Percentiles rank a stretch among this genome's conserved stretches.
These are phyloP conservation scores for Hemerocallis citrina DNA, from an alignment of 106 monocot species.

Conservation along the genomic window DNA sequence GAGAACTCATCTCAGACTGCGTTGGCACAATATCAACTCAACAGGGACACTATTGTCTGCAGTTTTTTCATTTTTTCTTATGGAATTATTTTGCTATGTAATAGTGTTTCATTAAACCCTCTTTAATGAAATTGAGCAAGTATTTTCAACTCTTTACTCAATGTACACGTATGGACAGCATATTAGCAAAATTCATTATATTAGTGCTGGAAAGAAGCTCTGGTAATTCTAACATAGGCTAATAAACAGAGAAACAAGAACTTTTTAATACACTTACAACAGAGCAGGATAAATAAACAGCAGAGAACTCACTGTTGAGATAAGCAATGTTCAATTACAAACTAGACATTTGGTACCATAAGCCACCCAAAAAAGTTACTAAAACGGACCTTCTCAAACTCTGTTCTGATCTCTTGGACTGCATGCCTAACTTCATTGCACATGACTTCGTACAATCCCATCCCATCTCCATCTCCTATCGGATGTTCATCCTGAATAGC, in stretches of 20 bases:
- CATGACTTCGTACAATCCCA: conserved; percentile 62
- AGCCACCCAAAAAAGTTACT: not conserved
- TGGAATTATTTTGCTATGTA: too few relatives aligned
- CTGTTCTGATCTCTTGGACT: conserved; percentile 66
- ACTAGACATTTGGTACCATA: not conserved
- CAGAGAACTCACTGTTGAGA: not conserved
- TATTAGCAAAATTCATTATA: not conserved
- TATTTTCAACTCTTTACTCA: too few relatives aligned
- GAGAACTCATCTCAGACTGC: too few relatives aligned
- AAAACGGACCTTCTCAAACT: conserved; percentile 63
- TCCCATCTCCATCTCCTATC: conserved; percentile 30
- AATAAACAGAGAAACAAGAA: not conserved
- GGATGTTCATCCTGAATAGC: conserved; percentile 37
- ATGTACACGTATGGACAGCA: too few relatives aligned
- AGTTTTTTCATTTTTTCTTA: too few relatives aligned
- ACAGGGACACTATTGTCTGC: too few relatives aligned
- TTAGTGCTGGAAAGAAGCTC: not conserved
- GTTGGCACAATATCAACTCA: too few relatives aligned
- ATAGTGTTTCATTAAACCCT: too few relatives aligned
- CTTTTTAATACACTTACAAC: not conserved
- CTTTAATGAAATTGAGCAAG: too few relatives aligned
- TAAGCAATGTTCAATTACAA: not conserved
- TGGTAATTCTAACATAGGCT: not conserved
- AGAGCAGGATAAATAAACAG: not conserved
- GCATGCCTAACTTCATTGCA: conserved; percentile 74